Evolutionary conservation across 148 eudicot genomes (phyloP).

Genomic region (Limonium bicolor): DNA sequence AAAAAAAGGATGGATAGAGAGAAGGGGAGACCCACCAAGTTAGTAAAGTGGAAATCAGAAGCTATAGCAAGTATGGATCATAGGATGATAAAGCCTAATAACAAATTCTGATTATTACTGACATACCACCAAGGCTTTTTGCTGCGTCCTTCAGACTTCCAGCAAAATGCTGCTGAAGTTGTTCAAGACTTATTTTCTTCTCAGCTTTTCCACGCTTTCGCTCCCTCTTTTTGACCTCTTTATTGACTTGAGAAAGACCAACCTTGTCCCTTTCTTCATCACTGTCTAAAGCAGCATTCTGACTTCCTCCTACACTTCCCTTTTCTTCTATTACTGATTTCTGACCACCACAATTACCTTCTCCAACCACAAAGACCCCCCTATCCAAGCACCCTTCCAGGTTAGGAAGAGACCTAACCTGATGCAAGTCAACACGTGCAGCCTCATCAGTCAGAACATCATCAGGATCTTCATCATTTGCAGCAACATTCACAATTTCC

Average conservation of each 20-base stretch:
- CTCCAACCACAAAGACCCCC: no score
- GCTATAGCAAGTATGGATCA: not conserved
- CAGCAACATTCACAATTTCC: constrained; percentile 37
- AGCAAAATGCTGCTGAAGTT: constrained; percentile 76
- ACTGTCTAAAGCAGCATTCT: constrained; percentile 6
- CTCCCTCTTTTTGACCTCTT: constrained; percentile 34
- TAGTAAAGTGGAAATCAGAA: not conserved
- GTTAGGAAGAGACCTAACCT: no score
- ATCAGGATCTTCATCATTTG: constrained; percentile 26
- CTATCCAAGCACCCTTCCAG: no score
- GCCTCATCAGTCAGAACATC: no score
- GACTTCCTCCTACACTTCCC: constrained; percentile 12
- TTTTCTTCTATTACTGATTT: constrained; percentile 13
- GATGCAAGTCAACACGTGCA: no score
- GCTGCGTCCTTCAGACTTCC: constrained; percentile 95
- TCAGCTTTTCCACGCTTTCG: constrained; percentile 91
- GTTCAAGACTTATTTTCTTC: constrained; percentile 83
- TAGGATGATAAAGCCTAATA: no score
- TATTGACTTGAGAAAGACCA: constrained; percentile 17
- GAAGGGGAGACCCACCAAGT: no score
- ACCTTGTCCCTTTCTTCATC: constrained; percentile 12
- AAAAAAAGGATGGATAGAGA: no score
- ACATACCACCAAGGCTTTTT: constrained; percentile 71
- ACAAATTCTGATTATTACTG: no score
- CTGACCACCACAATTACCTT: no score